Percentiles rank a stretch among this genome's conserved stretches.
phyloP scores from a whole-genome alignment of 139 green algal species.

The Tetraselmis chui region DNA sequence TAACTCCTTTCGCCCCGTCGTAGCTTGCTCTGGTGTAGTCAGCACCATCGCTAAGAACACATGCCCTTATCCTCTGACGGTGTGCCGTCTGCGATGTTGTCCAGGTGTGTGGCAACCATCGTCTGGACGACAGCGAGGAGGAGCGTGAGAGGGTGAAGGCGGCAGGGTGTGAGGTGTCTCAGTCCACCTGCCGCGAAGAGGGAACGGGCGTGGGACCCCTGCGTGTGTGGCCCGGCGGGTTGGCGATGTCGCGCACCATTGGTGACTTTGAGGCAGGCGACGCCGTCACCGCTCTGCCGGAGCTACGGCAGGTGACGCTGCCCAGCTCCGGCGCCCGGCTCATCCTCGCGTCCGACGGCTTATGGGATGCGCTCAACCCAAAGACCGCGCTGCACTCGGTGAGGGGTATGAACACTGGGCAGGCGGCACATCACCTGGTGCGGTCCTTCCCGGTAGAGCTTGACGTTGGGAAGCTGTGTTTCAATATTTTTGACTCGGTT shows the following conservation, averaged over 20 bases:
- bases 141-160: conserved; percentile 58
- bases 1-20: not conserved
- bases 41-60: no score
- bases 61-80: no score
- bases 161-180: conserved; percentile 36
- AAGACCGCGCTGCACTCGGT: conserved; percentile 55
- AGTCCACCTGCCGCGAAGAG: conserved; percentile 30
- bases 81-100: no score
- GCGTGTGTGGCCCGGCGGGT: conserved; percentile 82
- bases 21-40: conserved; percentile 2
- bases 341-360: conserved; percentile 79
- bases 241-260: conserved; percentile 79
- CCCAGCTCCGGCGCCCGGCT: conserved; percentile 67
- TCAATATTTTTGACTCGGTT: no score
- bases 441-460: no score
- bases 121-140: conserved; percentile 45
- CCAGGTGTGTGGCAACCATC: conserved; percentile 30
- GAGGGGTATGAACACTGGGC: conserved; percentile 33
- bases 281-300: conserved; percentile 16
- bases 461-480: no score
- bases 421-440: conserved; percentile 47
- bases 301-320: conserved; percentile 51
- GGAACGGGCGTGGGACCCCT: conserved; percentile 68
- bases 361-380: conserved; percentile 77
- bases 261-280: conserved; percentile 58